A percentile compares a stretch with the other conserved stretches of the same genome.
Conservation (phyloP, 805 yeast species). For the Candida alai region DNA sequence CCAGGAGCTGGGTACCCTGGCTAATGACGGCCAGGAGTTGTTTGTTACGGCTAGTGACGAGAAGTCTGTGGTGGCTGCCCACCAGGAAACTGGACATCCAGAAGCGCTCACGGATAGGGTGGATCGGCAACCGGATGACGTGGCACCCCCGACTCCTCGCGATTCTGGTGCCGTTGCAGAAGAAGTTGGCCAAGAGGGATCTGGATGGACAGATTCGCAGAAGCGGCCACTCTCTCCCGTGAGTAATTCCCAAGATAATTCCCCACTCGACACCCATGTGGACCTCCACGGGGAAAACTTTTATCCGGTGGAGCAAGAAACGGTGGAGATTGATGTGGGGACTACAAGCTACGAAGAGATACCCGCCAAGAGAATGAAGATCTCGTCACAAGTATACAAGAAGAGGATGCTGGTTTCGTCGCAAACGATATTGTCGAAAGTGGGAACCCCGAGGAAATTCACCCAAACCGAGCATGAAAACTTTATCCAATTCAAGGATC, state of each 20-base stretch:
- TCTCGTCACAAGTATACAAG: conserved; percentile 1
- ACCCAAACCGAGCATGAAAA: not conserved
- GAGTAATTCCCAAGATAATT: not conserved
- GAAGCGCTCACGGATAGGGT: too few species aligned
- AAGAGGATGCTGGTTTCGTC: not conserved
- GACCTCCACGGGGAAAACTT: conserved; percentile 13
- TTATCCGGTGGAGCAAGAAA: conserved; percentile 7
- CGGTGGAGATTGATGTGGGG: conserved; percentile 7
- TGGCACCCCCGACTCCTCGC: too few species aligned
- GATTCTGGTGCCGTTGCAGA: not conserved
- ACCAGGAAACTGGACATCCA: too few species aligned
- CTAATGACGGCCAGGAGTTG: too few species aligned
- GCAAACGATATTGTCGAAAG: not conserved
- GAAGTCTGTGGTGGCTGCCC: too few species aligned
- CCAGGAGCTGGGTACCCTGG: too few species aligned
- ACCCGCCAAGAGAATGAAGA: conserved; percentile 7
- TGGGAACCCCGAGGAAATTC: not conserved
- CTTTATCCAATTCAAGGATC: conserved; percentile 4
- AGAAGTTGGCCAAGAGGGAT: not conserved
- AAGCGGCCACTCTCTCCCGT: too few species aligned
- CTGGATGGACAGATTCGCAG: not conserved
- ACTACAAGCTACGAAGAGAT: conserved; percentile 4
- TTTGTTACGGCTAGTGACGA: too few species aligned
- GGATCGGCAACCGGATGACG: too few species aligned
- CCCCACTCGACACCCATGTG: not conserved